Conservation (phyloP, 2,329 filamentous ascomycete genomes). For the Pseudocercospora crystallina region DNA sequence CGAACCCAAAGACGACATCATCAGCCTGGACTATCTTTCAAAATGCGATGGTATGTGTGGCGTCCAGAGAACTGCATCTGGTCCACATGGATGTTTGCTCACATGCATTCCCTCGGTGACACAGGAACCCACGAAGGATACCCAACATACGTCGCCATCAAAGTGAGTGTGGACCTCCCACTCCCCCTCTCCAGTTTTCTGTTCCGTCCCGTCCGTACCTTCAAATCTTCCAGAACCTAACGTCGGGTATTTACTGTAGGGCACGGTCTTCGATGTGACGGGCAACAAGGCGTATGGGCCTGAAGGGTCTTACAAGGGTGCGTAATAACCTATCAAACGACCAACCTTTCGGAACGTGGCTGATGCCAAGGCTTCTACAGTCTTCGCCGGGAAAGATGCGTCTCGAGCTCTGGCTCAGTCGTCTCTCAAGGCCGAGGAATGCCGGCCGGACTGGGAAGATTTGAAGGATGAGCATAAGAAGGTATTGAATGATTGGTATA, state of each 20-base stretch:
- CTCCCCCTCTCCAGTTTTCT: neutral
- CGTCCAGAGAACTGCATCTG: neutral
- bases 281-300: slow-evolving; percentile 84
- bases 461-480: slow-evolving; percentile 81
- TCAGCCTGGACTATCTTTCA: slow-evolving; percentile 74
- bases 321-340: neutral
- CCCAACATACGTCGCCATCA: slow-evolving; percentile 62
- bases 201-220: no score
- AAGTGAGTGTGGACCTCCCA: slow-evolving; percentile 35
- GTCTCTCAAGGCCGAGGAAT: slow-evolving; percentile 83
- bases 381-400: slow-evolving; percentile 93
- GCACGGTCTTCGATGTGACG: slow-evolving; percentile 90
- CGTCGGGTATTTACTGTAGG: slow-evolving; percentile 50
- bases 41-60: slow-evolving; percentile 73
- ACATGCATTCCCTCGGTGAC: neutral
- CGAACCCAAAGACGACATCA: slow-evolving; percentile 83
- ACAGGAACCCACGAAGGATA: slow-evolving; percentile 63
- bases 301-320: slow-evolving; percentile 81
- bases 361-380: slow-evolving; percentile 48
- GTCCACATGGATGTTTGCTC: no score
- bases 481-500: slow-evolving; percentile 86
- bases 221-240: neutral
- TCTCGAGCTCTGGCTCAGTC: slow-evolving; percentile 87
- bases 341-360: neutral
- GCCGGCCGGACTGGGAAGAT: slow-evolving; percentile 76